Base-by-base conservation (phyloP, 805 yeast species). In the Peterozyma toletana region DNA sequence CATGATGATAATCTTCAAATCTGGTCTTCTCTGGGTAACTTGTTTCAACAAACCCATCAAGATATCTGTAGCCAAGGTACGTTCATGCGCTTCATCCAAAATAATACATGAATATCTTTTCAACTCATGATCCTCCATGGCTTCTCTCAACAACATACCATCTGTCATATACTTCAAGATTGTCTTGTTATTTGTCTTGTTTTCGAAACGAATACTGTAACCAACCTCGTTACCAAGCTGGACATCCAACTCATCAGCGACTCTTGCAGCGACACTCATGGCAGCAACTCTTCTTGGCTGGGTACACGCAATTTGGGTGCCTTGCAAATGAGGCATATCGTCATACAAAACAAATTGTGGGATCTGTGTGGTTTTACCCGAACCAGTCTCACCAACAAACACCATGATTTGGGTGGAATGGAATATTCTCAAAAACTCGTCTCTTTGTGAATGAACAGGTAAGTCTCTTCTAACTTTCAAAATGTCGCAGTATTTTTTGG, bases 221-320 rank as follows among this genome's bases (percentile, higher is more conserved):
- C 99, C 99, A 47, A 91, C 98, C 64, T 91, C 96, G 52, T 83
- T 84, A 33, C 99, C 99, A 41, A 91, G 67, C 48, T 76, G 72
- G 5, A 91, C 98, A 63, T 90, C 98, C 93, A 90, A 80, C 65
- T 91, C 99, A 58, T 88, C 95, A 3, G 98, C 96, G 42, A 91
- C 99, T 71, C 99, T 85, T 51, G 86, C 83, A 16, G 98, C 98
- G 46, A 90, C 98, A 44, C 96, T 86, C 97, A 90, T 91, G 14
- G 99, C 98, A 15, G 99, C 99, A 53, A 91, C 98, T 67, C 99
- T 81, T 70, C 99, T 80, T 14, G 99, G 99, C 64, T 77, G 91
- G 0, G 98, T 90, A 79, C 96, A 90, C 1, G 96, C 98, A 43
- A 91, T 91, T 65, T 83, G 91, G 13, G 80, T 80, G 5, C 91